A percentile compares a stretch with the other conserved stretches of the same genome.
Conservation (phyloP, 2,329 filamentous ascomycete genomes). For the Zasmidium cellare region DNA sequence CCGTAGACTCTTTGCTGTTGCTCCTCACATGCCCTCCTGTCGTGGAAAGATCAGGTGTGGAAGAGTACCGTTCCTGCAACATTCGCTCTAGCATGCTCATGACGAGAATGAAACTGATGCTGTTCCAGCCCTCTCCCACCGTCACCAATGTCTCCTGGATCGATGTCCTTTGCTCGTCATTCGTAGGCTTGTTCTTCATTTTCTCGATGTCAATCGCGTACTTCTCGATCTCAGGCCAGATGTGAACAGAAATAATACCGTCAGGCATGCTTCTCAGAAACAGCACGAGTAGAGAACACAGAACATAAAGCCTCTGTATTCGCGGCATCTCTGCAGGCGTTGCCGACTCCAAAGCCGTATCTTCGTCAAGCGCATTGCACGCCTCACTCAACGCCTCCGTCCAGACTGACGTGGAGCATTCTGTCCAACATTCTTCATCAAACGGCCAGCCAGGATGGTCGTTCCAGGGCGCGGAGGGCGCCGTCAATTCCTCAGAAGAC, state of each 20-base stretch:
- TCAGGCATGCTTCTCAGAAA: conserved; percentile 77
- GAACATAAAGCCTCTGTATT: conserved; percentile 69
- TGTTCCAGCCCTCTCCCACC: conserved; percentile 67
- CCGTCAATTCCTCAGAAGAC: conserved; percentile 1
- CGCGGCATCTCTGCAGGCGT: conserved; percentile 65
- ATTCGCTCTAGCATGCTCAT: conserved; percentile 71
- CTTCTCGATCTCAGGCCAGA: conserved; percentile 71
- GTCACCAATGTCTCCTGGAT: conserved; percentile 73
- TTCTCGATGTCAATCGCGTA: conserved; percentile 54
- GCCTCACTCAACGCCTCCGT: conserved; percentile 45
- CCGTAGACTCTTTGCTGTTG: background rate
- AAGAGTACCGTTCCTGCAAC: conserved; percentile 41
- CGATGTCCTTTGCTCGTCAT: conserved; percentile 59
- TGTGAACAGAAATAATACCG: conserved; percentile 68
- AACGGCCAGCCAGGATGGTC: conserved; percentile 62
- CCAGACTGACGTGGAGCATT: conserved; percentile 41
- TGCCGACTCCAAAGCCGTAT: conserved; percentile 59
- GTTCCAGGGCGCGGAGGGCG: conserved; percentile 52
- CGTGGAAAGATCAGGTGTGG: conserved; percentile 11
- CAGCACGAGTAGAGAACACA: conserved; percentile 68
- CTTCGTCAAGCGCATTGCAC: conserved; percentile 71
- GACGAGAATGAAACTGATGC: conserved; percentile 85
- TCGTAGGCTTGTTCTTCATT: conserved; percentile 42
- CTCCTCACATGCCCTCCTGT: background rate
- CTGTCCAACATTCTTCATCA: conserved; percentile 50